phyloP scores from a whole-genome alignment of 805 yeast genomes.

The Yarrowia sp. region DNA sequence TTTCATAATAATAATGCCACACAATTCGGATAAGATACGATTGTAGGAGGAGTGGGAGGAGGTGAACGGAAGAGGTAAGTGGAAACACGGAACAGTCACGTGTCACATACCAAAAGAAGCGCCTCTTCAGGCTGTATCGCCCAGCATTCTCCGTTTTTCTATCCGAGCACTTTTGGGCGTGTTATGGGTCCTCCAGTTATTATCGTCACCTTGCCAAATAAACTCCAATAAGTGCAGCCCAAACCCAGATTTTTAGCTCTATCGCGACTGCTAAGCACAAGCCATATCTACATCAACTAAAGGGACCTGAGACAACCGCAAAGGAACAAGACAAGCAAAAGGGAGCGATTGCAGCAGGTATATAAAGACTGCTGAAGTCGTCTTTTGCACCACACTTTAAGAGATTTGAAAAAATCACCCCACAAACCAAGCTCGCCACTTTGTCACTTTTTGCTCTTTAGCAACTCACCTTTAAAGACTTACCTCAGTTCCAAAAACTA shows the following conservation, averaged over 20 bases:
- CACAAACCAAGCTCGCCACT: not conserved
- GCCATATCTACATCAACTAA: constrained; percentile 4
- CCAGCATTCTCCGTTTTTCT: too few relatives aligned
- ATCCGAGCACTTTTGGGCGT: too few relatives aligned
- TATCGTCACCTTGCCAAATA: not conserved
- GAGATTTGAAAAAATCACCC: not conserved
- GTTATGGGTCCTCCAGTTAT: not conserved
- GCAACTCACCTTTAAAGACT: not conserved
- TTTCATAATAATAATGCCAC: not conserved
- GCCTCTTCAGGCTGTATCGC: too few relatives aligned
- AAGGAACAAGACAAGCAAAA: not conserved
- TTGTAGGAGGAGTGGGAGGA: too few relatives aligned
- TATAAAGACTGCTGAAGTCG: not conserved
- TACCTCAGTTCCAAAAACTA: not conserved
- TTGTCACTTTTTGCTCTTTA: constrained; percentile 6
- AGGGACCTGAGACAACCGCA: constrained; percentile 22
- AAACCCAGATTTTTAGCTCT: not conserved
- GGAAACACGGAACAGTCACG: too few relatives aligned
- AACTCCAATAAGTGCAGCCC: constrained; percentile 5
- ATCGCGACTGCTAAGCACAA: constrained; percentile 10
- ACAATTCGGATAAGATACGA: not conserved
- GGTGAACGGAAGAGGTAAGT: too few relatives aligned
- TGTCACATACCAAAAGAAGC: too few relatives aligned
- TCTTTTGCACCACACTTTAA: not conserved
- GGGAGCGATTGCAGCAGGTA: not conserved